Evolutionary conservation across 345 rosid genomes (phyloP).

Genomic region (Syzygium grande): DNA sequence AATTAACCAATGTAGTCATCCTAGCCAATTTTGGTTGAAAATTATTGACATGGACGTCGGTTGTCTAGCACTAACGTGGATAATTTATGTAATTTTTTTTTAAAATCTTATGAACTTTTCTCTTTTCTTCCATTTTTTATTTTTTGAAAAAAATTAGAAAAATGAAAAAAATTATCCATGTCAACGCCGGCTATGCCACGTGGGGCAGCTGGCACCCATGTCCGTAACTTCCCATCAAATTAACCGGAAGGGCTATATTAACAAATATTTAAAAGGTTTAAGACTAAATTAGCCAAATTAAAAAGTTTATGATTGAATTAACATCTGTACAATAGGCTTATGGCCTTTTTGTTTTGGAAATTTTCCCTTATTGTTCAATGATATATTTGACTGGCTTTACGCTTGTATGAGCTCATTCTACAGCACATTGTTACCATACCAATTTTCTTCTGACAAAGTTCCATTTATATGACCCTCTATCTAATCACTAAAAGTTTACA

Average conservation of each 20-base stretch:
- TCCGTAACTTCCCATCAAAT: accelerated
- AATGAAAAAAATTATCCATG: accelerated
- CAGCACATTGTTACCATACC: not conserved
- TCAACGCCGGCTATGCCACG: accelerated
- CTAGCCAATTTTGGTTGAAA: not conserved
- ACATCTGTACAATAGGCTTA: not conserved
- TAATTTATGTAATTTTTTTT: not conserved
- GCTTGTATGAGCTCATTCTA: not conserved
- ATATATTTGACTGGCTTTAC: not conserved
- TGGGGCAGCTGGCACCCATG: accelerated
- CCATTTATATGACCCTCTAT: not conserved
- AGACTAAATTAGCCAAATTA: not conserved
- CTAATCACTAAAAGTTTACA: not conserved
- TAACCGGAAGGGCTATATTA: not conserved
- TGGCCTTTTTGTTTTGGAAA: no score
- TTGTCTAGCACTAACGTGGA: not conserved
- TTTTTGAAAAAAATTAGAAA: not conserved
- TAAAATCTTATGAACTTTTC: no score
- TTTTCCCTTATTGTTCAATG: not conserved
- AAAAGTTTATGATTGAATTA: not conserved
- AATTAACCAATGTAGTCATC: accelerated
- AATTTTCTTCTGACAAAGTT: not conserved
- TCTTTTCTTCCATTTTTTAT: no score
- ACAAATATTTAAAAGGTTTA: not conserved
- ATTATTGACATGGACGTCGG: accelerated